A percentile compares a stretch with the other conserved stretches of the same genome.
phyloP scores from a whole-genome alignment of 1,139 yeast genomes.

The Sugiyamaella castrensis region DNA sequence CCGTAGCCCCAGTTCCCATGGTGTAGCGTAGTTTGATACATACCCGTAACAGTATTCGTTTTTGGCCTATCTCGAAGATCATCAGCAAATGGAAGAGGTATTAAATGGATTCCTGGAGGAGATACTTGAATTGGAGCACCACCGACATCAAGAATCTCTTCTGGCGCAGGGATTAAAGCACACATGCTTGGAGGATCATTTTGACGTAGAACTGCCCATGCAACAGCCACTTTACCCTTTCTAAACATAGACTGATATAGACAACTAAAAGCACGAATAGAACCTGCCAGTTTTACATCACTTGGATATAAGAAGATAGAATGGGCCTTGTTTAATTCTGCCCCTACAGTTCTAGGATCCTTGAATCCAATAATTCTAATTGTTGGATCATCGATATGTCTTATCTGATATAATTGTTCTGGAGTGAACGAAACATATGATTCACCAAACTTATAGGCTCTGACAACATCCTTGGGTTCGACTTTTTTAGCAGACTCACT shows the following conservation, averaged over 20 bases:
- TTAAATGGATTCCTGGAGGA: conserved; percentile 39
- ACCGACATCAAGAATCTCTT: conserved; percentile 15
- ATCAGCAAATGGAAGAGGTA: conserved; percentile 41
- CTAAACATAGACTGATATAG: conserved; percentile 59
- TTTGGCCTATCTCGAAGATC: conserved; percentile 37
- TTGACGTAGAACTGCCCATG: conserved; percentile 64
- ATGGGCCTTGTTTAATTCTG: conserved; percentile 50
- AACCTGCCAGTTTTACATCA: conserved; percentile 56
- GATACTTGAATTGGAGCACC: conserved; percentile 19
- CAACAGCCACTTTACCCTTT: conserved; percentile 56
- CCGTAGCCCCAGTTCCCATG: not conserved
- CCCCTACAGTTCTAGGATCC: conserved; percentile 34
- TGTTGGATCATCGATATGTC: conserved; percentile 42
- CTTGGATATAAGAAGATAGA: conserved; percentile 62
- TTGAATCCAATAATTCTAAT: conserved; percentile 68
- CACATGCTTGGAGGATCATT: conserved; percentile 58
- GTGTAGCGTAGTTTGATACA: not conserved
- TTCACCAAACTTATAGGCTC: conserved; percentile 47
- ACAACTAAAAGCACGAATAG: conserved; percentile 64
- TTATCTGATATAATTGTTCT: conserved; percentile 37
- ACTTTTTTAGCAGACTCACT: conserved; percentile 47
- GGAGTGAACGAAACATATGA: conserved; percentile 43
- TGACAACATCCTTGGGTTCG: conserved; percentile 37
- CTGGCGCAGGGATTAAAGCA: conserved; percentile 56
- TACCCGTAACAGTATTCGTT: too few relatives aligned